Evolutionary conservation across 441 rosid genomes (phyloP).

Genomic region (Adansonia gregorii): DNA sequence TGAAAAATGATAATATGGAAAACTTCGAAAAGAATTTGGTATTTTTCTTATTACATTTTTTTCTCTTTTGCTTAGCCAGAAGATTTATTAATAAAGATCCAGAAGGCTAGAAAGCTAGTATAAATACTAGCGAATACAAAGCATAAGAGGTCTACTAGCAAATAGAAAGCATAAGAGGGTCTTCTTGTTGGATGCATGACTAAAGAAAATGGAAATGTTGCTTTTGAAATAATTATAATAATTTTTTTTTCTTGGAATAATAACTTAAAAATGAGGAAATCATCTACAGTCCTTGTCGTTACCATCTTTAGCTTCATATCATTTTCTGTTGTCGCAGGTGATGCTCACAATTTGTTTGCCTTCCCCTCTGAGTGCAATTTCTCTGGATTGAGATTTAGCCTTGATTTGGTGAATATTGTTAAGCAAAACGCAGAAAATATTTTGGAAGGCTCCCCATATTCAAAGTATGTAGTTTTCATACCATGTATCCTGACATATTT

Average conservation of each 20-base stretch:
- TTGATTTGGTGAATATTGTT: conserved; percentile 68
- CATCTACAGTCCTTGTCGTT: conserved; percentile 8
- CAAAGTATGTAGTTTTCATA: conserved; percentile 51
- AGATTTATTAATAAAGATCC: not conserved
- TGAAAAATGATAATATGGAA: not conserved
- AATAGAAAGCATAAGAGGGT: not conserved
- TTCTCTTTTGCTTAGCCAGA: not conserved
- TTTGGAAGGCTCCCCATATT: conserved; percentile 56
- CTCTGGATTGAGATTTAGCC: conserved; percentile 85
- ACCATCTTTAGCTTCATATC: conserved; percentile 4
- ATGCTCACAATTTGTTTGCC: conserved; percentile 74
- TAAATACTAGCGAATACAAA: not conserved
- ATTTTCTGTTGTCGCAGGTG: conserved; percentile 53
- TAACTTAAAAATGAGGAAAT: not conserved
- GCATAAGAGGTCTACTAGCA: no score
- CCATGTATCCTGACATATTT: conserved; percentile 15
- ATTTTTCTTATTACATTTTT: not conserved
- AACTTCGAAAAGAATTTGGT: not conserved
- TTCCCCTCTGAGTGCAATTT: conserved; percentile 98
- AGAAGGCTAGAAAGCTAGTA: not conserved
- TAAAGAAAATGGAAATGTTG: conserved; percentile 4
- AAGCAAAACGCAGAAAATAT: conserved; percentile 60
- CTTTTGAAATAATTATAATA: conserved; percentile 1
- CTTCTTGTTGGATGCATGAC: not conserved
- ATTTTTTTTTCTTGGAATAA: not conserved